These are phyloP conservation scores for Nephelium lappaceum DNA, from an alignment of 345 rosid genomes.

Conservation along the genomic window DNA sequence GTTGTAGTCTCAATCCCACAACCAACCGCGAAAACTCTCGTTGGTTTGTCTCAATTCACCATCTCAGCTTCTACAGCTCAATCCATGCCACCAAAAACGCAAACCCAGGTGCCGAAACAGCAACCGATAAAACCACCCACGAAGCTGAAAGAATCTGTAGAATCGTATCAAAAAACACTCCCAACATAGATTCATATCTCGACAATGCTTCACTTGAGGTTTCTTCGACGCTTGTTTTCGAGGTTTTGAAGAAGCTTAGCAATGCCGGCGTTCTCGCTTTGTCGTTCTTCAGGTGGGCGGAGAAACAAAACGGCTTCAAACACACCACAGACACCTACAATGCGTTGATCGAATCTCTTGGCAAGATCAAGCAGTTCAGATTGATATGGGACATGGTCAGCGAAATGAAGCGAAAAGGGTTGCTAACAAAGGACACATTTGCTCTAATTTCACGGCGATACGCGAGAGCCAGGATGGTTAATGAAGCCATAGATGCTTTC, in stretches of 20 bases:
- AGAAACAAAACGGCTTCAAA: conserved; percentile 63
- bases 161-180: conserved; percentile 37
- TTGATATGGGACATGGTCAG: conserved; percentile 58
- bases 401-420: conserved; percentile 66
- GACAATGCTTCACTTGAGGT: conserved; percentile 46
- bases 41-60: conserved; percentile 22
- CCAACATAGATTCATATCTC: conserved; percentile 39
- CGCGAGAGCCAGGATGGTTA: conserved; percentile 68
- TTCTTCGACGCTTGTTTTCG: conserved; percentile 49
- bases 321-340: conserved; percentile 67
- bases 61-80: conserved; percentile 20
- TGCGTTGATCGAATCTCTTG: conserved; percentile 71
- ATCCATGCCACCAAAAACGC: conserved; percentile 24
- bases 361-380: conserved; percentile 85
- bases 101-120: conserved; percentile 26
- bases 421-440: conserved; percentile 77
- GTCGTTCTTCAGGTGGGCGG: conserved; percentile 79
- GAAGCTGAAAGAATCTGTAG: conserved; percentile 59
- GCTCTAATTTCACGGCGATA: conserved; percentile 69
- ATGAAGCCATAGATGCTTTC: conserved; percentile 70
- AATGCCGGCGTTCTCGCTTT: conserved; percentile 73
- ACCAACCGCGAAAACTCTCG: neutral
- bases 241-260: conserved; percentile 74
- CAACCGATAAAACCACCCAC: conserved; percentile 28
- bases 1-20: conserved; percentile 11